These are phyloP conservation scores for Alternaria rosae DNA, from an alignment of 2,329 filamentous ascomycete genomes.

Conservation along the genomic window DNA sequence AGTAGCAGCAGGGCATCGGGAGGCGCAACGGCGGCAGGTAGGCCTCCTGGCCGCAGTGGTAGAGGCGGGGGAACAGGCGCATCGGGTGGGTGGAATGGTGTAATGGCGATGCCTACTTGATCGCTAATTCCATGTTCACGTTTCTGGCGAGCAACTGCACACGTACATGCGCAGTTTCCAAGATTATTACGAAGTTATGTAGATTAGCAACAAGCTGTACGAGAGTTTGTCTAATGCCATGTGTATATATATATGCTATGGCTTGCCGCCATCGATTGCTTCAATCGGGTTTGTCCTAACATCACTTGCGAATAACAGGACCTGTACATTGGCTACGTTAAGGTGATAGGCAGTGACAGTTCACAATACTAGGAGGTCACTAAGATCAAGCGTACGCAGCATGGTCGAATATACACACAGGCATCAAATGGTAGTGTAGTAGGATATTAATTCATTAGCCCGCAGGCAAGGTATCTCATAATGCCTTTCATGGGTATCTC, in stretches of 20 bases:
- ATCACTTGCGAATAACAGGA: background rate
- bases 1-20: conserved; percentile 21
- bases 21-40: conserved; percentile 14
- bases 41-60: conserved; percentile 14
- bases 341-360: background rate
- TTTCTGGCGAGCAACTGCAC: background rate
- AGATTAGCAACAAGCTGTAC: background rate
- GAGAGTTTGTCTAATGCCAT: background rate
- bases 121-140: background rate
- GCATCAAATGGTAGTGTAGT: background rate
- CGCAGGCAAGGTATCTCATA: conserved; percentile 32
- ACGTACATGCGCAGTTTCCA: background rate
- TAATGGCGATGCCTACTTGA: conserved; percentile 43
- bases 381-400: background rate
- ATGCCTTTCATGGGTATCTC: conserved; percentile 1
- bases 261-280: background rate
- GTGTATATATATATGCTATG: background rate
- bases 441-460: conserved; percentile 21
- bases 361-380: background rate
- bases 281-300: background rate
- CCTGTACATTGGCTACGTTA: background rate
- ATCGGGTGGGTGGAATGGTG: conserved; percentile 20
- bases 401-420: background rate
- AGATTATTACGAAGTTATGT: background rate
- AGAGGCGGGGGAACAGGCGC: conserved; percentile 14